A percentile compares a stretch with the other conserved stretches of the same genome.
Conservation (phyloP, 2,329 filamentous ascomycete genomes). For the Zelopaecilomyces penicillatus region DNA sequence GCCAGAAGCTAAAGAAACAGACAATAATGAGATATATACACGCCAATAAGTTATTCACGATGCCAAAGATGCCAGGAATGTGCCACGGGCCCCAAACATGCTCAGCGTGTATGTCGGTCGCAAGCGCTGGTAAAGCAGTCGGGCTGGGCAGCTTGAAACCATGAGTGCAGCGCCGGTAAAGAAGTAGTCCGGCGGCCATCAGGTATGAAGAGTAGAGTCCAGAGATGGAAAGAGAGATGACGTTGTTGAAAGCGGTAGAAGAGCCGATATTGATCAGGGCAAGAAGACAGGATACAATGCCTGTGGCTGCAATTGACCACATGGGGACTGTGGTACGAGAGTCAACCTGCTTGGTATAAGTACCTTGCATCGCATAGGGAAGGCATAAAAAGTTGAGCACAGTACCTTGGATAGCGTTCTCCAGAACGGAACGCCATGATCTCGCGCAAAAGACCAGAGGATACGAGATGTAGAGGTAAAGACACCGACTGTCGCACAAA, state of each 20-base stretch:
- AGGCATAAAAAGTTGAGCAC: not conserved
- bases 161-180: slow-evolving; percentile 21
- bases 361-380: too few relatives aligned
- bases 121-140: slow-evolving; percentile 17
- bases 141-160: slow-evolving; percentile 19
- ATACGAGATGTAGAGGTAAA: slow-evolving; percentile 50
- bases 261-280: slow-evolving; percentile 26
- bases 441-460: slow-evolving; percentile 43
- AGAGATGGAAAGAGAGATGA: slow-evolving; percentile 14
- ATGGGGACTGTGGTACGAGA: slow-evolving; percentile 19
- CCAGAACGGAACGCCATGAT: slow-evolving; percentile 24
- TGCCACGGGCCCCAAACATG: slow-evolving; percentile 48
- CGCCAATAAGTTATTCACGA: slow-evolving; percentile 45
- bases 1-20: slow-evolving; percentile 50
- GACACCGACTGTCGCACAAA: slow-evolving; percentile 42
- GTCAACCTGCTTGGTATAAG: slow-evolving; percentile 5
- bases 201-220: slow-evolving; percentile 23
- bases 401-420: slow-evolving; percentile 17
- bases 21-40: slow-evolving; percentile 45
- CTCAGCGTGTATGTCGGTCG: slow-evolving; percentile 20
- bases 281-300: slow-evolving; percentile 20
- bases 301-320: slow-evolving; percentile 19
- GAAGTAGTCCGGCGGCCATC: slow-evolving; percentile 17
- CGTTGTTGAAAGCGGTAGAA: slow-evolving; percentile 12
- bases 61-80: slow-evolving; percentile 41